Conservation (phyloP, 2,329 filamentous ascomycete species). For the Aspergillus niger region DNA sequence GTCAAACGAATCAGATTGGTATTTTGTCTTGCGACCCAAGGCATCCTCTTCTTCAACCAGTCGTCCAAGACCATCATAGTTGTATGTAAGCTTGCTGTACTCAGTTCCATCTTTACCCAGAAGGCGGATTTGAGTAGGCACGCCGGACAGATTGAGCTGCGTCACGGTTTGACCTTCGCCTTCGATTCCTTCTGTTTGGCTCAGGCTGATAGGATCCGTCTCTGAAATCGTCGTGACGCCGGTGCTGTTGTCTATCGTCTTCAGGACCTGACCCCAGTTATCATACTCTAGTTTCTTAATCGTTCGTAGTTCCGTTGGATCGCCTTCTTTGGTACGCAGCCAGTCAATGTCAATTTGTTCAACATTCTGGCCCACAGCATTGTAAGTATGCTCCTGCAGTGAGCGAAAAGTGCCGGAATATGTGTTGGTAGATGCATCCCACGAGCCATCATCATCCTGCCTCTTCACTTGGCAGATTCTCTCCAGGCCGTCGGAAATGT, state of each 20-base stretch:
- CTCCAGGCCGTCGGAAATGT: neutral
- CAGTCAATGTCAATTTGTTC: neutral
- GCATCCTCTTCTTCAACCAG: neutral
- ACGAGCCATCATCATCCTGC: neutral
- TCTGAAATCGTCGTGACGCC: neutral
- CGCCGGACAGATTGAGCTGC: neutral
- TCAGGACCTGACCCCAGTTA: too few species aligned
- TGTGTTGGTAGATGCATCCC: too few species aligned
- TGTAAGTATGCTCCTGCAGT: neutral
- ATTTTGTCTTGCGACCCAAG: neutral
- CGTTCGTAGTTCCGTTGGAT: too few species aligned
- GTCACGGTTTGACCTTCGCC: neutral
- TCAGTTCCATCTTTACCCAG: too few species aligned
- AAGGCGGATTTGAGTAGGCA: too few species aligned
- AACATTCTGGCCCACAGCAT: neutral
- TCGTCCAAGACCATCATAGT: neutral
- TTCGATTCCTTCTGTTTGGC: neutral
- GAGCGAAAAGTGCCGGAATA: neutral
- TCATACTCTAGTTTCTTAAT: too few species aligned
- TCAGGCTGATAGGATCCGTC: neutral
- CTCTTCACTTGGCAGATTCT: neutral
- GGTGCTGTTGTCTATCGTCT: neutral
- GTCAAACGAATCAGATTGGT: neutral
- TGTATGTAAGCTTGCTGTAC: neutral
- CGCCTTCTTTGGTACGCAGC: neutral